Conservation (phyloP, 1,284 basidiomycete species). For the Papiliotrema nemorosa region DNA sequence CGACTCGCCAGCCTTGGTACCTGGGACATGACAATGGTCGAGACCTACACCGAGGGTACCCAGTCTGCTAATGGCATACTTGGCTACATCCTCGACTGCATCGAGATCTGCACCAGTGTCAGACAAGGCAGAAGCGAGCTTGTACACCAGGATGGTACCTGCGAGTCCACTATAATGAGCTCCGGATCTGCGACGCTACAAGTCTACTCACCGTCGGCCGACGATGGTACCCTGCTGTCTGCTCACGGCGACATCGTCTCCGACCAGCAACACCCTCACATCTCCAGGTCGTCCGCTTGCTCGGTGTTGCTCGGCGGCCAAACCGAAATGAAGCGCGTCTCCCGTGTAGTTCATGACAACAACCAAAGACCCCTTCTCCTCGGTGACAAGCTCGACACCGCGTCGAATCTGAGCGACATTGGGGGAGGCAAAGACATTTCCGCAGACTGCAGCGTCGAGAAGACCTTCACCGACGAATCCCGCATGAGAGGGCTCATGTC, state of each 20-base stretch:
- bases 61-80: conserved; percentile 60
- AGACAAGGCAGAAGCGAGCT: conserved; percentile 80
- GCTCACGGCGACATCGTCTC: conserved; percentile 87
- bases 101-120: conserved; percentile 67
- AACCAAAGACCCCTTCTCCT: conserved; percentile 61
- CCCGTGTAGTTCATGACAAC: conserved; percentile 81
- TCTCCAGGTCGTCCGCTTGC: conserved; percentile 65
- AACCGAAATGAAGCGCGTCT: conserved; percentile 87
- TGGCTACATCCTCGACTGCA: conserved; percentile 66
- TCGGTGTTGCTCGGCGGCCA: conserved; percentile 81
- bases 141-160: conserved; percentile 86
- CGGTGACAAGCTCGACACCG: conserved; percentile 73
- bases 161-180: conserved; percentile 63
- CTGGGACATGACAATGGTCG: conserved; percentile 88
- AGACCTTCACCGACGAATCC: conserved; percentile 77
- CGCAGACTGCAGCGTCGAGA: conserved; percentile 77
- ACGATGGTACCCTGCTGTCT: conserved; percentile 51
- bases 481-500: conserved; percentile 82
- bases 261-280: conserved; percentile 79
- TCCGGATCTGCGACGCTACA: not conserved
- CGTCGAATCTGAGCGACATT: conserved; percentile 75
- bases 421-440: conserved; percentile 83
- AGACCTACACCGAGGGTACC: conserved; percentile 87
- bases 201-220: conserved; percentile 41
- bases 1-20: conserved; percentile 62